A percentile compares a stretch with the other conserved stretches of the same genome.
Conservation (phyloP, 306 rosid genomes). For the Quercus agrifolia region DNA sequence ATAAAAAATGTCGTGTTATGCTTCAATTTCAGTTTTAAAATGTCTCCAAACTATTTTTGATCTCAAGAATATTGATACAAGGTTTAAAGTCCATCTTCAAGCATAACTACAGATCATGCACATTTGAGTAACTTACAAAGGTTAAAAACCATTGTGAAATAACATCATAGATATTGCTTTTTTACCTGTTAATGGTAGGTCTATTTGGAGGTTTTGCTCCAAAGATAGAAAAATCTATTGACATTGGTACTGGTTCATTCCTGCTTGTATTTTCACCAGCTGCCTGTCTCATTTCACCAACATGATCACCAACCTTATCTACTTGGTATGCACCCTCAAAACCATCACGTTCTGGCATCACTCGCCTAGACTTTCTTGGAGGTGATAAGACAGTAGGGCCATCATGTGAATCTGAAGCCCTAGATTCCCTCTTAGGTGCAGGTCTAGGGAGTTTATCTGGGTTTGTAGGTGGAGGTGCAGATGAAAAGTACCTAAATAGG, state of each 20-base stretch:
- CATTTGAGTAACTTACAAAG: neutral
- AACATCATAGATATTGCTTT: neutral
- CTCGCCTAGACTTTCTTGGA: slow-evolving; percentile 92
- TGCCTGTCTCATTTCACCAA: slow-evolving; percentile 41
- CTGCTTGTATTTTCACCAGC: slow-evolving; percentile 64
- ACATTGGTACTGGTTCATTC: slow-evolving; percentile 65
- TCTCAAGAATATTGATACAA: slow-evolving; percentile 1
- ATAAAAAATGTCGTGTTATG: neutral
- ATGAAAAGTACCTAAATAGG: slow-evolving; percentile 66
- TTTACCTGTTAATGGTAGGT: slow-evolving; percentile 93
- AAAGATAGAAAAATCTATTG: slow-evolving; percentile 88
- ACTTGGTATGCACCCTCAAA: slow-evolving; percentile 57
- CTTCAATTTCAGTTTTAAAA: neutral
- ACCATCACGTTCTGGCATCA: slow-evolving; percentile 81
- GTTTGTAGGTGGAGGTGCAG: slow-evolving; percentile 76
- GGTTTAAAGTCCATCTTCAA: slow-evolving; percentile 22
- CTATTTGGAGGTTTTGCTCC: slow-evolving; percentile 87
- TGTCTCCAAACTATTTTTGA: neutral
- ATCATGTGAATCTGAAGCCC: slow-evolving; percentile 58
- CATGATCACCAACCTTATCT: slow-evolving; percentile 53
- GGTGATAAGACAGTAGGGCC: slow-evolving; percentile 93
- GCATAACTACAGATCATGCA: neutral
- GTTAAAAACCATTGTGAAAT: slow-evolving; percentile 8
- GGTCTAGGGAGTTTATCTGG: slow-evolving; percentile 97
- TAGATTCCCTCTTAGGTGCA: slow-evolving; percentile 71